phyloP scores from a whole-genome alignment of 495 filamentous ascomycete genomes.

The Staphylotrichum tortipilum region DNA sequence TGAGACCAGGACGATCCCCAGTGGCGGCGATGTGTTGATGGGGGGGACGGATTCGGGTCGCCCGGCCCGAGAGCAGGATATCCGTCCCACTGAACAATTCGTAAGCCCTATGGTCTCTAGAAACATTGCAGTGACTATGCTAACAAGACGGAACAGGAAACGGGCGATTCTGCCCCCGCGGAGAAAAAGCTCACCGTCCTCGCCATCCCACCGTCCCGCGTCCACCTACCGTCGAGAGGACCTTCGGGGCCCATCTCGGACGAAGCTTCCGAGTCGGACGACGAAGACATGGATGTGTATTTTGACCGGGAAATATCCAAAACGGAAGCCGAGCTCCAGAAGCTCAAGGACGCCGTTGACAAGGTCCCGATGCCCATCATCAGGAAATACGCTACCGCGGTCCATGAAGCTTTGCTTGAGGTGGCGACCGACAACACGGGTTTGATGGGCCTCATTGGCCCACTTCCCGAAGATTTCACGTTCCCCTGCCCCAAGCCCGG shows the following conservation, averaged over 20 bases:
- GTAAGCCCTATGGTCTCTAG: conserved; percentile 1
- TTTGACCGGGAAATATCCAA: conserved; percentile 40
- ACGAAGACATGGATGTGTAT: conserved; percentile 45
- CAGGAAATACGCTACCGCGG: conserved; percentile 25
- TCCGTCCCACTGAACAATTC: not conserved
- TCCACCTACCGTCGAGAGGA: conserved; percentile 26
- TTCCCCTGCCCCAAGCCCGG: conserved; percentile 15
- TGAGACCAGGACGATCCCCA: conserved; percentile 18
- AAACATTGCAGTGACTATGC: not conserved
- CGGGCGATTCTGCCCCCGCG: not conserved
- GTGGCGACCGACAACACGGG: conserved; percentile 28
- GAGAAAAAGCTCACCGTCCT: conserved; percentile 7
- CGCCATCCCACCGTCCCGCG: conserved; percentile 7
- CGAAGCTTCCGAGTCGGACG: conserved; percentile 39
- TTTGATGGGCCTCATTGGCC: conserved; percentile 26
- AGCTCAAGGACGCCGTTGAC: conserved; percentile 24
- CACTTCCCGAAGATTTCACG: conserved; percentile 17
- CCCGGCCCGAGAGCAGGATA: conserved; percentile 3
- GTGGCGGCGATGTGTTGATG: conserved; percentile 15
- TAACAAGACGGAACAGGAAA: not conserved
- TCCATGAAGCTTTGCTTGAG: conserved; percentile 25
- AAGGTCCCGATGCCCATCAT: conserved; percentile 17
- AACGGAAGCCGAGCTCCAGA: conserved; percentile 32
- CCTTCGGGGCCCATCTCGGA: conserved; percentile 19
- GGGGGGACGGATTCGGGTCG: conserved; percentile 10